These are phyloP conservation scores for Xylaria sp. DNA, from an alignment of 2,329 filamentous ascomycete species.

Conservation along the genomic window DNA sequence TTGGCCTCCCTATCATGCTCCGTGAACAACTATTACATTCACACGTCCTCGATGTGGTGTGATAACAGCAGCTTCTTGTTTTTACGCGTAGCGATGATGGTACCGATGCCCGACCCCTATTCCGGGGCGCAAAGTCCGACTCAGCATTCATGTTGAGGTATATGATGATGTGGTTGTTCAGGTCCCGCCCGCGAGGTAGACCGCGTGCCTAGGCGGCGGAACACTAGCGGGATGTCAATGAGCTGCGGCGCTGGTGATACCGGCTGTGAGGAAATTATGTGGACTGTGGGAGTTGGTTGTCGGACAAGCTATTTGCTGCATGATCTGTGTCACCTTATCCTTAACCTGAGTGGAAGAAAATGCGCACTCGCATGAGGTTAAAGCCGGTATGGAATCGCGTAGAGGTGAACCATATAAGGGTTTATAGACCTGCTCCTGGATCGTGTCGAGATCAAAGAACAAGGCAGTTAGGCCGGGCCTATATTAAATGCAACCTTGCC, in stretches of 20 bases:
- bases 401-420: too few species aligned
- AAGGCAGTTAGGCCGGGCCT: too few species aligned
- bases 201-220: constrained; percentile 2
- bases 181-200: neutral
- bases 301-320: neutral
- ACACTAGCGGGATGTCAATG: constrained; percentile 13
- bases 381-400: too few species aligned
- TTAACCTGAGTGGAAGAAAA: too few species aligned
- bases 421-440: too few species aligned
- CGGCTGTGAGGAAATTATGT: constrained; percentile 1
- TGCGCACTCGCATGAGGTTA: too few species aligned
- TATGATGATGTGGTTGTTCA: constrained; percentile 13
- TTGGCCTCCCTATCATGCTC: too few species aligned
- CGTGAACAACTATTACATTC: neutral
- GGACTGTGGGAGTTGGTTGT: neutral
- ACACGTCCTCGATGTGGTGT: neutral
- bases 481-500: too few species aligned
- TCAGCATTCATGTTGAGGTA: constrained; percentile 1
- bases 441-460: too few species aligned
- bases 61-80: neutral
- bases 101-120: neutral
- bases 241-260: neutral
- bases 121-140: constrained; percentile 2
- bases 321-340: too few species aligned
- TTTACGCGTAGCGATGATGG: constrained; percentile 2